Evolutionary conservation across 257 asterid genomes (phyloP).

Genomic region (Eucommia ulmoides): DNA sequence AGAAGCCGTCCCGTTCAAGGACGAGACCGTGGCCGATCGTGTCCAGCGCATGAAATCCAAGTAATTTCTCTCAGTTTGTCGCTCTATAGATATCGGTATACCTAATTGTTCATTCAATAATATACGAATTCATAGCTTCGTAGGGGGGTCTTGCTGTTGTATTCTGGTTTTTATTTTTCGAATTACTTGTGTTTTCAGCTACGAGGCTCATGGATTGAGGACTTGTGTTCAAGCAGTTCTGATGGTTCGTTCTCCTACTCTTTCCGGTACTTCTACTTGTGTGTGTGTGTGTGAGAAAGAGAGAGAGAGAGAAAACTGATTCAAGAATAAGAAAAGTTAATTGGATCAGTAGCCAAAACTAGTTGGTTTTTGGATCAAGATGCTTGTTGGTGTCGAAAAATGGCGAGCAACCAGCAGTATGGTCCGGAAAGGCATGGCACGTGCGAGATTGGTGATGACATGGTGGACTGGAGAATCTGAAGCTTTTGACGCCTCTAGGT

Average conservation of each 20-base stretch:
- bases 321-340: no score
- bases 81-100: not conserved
- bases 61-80: conserved; percentile 17
- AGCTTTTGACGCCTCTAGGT: not conserved
- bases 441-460: no score
- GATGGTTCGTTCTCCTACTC: conserved; percentile 37
- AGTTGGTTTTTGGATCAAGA: no score
- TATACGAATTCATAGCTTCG: not conserved
- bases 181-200: conserved; percentile 32
- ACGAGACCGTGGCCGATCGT: conserved; percentile 56
- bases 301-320: no score
- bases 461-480: no score
- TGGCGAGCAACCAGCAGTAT: no score
- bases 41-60: conserved; percentile 59
- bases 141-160: not conserved
- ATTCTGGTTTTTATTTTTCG: not conserved
- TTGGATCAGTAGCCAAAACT: no score
- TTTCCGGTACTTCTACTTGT: not conserved
- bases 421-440: no score
- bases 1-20: conserved; percentile 29
- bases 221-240: conserved; percentile 71
- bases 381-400: no score
- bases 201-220: conserved; percentile 65
- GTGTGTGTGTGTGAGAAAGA: not conserved
- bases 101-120: not conserved